Evolutionary conservation across 2,329 filamentous ascomycete genomes (phyloP).

Genomic region (Colletotrichum phormii): DNA sequence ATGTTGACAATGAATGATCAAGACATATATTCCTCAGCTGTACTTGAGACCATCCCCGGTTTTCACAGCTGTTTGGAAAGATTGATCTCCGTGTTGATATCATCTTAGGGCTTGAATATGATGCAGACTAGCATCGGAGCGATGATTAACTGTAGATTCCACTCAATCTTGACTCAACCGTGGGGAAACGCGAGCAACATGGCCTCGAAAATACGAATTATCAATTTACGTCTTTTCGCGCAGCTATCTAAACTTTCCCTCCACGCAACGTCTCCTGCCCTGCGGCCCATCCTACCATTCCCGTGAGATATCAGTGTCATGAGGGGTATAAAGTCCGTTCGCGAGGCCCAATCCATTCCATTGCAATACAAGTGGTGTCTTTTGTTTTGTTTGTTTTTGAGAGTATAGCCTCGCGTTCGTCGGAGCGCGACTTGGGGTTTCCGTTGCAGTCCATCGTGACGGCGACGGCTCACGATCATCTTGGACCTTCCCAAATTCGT

Average conservation of each 20-base stretch:
- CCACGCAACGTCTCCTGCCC: neutral
- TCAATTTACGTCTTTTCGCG: conserved; percentile 20
- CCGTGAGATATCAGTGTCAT: neutral
- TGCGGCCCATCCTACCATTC: conserved; percentile 3
- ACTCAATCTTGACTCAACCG: neutral
- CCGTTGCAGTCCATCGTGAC: neutral
- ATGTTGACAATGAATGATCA: conserved; percentile 19
- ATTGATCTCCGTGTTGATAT: neutral
- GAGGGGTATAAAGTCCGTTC: conserved; percentile 17
- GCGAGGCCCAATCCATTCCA: conserved; percentile 1
- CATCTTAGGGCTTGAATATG: neutral
- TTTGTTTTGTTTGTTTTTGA: conserved; percentile 13
- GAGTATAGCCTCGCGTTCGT: neutral
- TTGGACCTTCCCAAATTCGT: conserved; percentile 4
- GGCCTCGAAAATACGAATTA: conserved; percentile 1
- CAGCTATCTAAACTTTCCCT: neutral
- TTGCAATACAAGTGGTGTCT: conserved; percentile 5
- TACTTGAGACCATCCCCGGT: too few relatives aligned
- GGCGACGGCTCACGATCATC: neutral
- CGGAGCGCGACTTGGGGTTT: neutral
- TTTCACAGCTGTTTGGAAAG: too few relatives aligned
- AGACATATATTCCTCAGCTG: neutral
- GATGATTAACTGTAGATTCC: neutral
- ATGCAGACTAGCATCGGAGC: neutral
- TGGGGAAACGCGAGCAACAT: neutral